Base-by-base conservation (phyloP, 768 basidiomycete genomes). In the Dioszegia hungarica region DNA sequence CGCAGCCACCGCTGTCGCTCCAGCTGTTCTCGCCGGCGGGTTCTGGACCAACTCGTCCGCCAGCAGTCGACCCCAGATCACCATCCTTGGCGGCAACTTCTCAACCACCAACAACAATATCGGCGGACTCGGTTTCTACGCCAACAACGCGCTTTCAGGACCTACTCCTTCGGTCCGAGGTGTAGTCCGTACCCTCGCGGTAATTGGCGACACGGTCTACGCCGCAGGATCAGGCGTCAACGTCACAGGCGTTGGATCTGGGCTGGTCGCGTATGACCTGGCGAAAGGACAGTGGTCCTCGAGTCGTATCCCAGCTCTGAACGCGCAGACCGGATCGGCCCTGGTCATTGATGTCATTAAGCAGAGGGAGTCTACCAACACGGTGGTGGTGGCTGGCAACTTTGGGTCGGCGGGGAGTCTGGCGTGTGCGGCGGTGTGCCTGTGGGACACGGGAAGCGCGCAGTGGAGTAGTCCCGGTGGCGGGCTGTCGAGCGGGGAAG, bases 21-120 rank as follows among this genome's bases (percentile, higher is more conserved):
- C 91, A 0, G 85, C 89, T 17, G 84, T 97, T 58, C 80, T 95
- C 53, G 82, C 89, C 0, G 94, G 90, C 29, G 82, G 83, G 1
- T 97, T 91, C 79, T 97, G 90, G 89, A 66, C 54, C 48, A 95
- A 97, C 70, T 80, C 79, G 34, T 82, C 86, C 1, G 84, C 84
- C 2, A 78, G 78, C 10, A 80, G 82, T 4, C 72, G 68, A 41
- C 64, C 67, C 0, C 83, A 88, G 54, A 75, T 90, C 19, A 83
- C 84, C 39, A 83, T 97, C 60, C 79, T 97, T 45, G 94, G 92
- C 29, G 94, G 94, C 33, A 91, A 92, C 74, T 99, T 97, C 73
- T 40, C 52, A 3, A 82, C 87, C 0, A 41, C 58, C 15, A 44
- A n/a, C 31, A 48, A 54, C 85, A 85, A 69, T 36, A 80, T 83